These are phyloP conservation scores for Colletotrichum lupini DNA, from an alignment of 2,329 filamentous ascomycete species.

Conservation along the genomic window DNA sequence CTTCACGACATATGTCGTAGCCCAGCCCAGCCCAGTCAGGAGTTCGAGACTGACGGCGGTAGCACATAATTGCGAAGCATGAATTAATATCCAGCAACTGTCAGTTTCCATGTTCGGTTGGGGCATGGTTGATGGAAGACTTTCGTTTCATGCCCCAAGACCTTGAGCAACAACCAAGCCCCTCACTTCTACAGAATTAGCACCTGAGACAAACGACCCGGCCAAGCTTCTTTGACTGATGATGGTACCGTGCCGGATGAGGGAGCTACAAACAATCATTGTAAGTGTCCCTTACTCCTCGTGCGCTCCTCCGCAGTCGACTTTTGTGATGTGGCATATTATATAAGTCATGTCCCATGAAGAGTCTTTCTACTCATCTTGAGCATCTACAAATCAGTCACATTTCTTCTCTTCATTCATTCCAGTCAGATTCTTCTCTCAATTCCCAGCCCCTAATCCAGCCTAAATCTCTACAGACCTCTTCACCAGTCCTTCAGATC, in stretches of 20 bases:
- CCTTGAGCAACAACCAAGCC: neutral
- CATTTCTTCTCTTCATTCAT: neutral
- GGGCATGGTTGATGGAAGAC: neutral
- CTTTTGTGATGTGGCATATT: neutral
- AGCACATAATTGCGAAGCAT: no score
- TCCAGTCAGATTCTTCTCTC: neutral
- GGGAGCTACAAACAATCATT: neutral
- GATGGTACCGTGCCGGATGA: neutral
- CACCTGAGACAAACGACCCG: neutral
- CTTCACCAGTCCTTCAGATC: neutral
- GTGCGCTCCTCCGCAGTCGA: neutral
- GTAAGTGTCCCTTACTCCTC: neutral
- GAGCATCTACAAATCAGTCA: neutral
- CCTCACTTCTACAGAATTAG: neutral
- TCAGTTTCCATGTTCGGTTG: no score
- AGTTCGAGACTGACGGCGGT: no score
- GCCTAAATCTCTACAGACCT: neutral
- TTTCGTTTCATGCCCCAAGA: neutral
- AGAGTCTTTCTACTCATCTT: neutral
- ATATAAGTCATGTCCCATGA: neutral
- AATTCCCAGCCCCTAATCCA: neutral
- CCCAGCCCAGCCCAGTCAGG: no score
- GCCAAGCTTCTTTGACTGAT: neutral
- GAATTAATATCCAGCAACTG: no score
- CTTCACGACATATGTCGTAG: no score